Percentiles rank a stretch among this genome's conserved stretches.
These are phyloP conservation scores for Aspergillus mulundensis DNA, from an alignment of 495 filamentous ascomycete genomes.

Conservation along the genomic window DNA sequence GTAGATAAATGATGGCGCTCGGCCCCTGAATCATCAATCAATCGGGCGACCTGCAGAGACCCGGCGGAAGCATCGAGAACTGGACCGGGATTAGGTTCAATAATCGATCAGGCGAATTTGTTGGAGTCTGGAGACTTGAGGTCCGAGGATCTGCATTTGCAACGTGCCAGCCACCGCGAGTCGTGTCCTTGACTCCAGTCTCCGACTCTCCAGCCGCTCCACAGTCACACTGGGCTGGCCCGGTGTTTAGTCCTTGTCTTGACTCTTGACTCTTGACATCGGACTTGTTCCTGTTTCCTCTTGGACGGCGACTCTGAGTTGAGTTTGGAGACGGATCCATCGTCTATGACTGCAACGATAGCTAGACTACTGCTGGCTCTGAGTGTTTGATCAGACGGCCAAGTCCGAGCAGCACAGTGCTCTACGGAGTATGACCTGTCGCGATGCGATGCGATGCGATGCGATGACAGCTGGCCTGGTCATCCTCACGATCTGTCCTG, in stretches of 20 bases:
- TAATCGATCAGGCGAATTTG: constrained; percentile 2
- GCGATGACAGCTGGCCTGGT: not conserved
- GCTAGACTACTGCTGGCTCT: not conserved
- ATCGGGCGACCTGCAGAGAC: not conserved
- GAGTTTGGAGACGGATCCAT: not conserved
- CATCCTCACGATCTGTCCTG: not conserved
- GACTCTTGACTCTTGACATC: too few species aligned
- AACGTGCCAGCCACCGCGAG: constrained; percentile 1
- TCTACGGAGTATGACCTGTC: too few species aligned
- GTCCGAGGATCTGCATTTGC: too few species aligned
- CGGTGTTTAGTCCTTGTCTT: too few species aligned
- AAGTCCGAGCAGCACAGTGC: not conserved
- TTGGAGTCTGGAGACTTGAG: not conserved
- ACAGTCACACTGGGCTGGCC: too few species aligned
- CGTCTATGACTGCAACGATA: not conserved
- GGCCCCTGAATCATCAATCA: constrained; percentile 3
- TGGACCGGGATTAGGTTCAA: constrained; percentile 2
- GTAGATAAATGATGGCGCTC: not conserved
- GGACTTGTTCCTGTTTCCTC: constrained; percentile 1
- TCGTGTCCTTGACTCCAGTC: not conserved
- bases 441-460: too few species aligned
- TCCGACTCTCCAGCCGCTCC: too few species aligned
- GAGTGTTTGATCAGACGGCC: not conserved
- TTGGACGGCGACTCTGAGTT: too few species aligned
- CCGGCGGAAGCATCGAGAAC: not conserved